These are phyloP conservation scores for Paulownia fortunei DNA, from an alignment of 257 asterid species.

Conservation along the genomic window DNA sequence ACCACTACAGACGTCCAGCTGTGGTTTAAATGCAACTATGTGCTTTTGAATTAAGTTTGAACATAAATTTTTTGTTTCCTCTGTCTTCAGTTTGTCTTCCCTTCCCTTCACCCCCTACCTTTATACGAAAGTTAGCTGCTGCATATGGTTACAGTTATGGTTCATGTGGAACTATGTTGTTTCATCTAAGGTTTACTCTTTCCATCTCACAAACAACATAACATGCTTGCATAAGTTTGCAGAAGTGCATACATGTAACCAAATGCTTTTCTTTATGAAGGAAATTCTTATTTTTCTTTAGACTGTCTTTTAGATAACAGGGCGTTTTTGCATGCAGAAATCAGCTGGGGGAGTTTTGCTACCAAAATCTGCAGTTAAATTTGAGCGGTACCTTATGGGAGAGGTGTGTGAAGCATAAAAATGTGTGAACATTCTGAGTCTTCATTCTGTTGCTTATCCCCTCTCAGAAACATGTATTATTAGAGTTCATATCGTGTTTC, in stretches of 20 bases:
- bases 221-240: background rate
- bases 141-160: background rate
- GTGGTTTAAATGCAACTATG: background rate
- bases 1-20: background rate
- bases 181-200: background rate
- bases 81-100: background rate
- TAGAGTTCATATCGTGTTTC: background rate
- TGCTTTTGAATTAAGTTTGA: background rate
- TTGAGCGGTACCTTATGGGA: slow-evolving; percentile 87
- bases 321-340: slow-evolving; percentile 55
- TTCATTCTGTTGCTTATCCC: background rate
- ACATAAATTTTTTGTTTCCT: background rate
- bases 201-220: background rate
- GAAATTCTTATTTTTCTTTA: background rate
- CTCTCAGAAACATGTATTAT: background rate
- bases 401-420: slow-evolving; percentile 60
- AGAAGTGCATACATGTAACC: background rate
- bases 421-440: background rate
- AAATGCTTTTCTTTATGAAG: background rate
- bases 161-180: background rate
- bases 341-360: slow-evolving; percentile 96
- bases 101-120: no score
- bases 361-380: slow-evolving; percentile 89
- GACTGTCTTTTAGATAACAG: slow-evolving; percentile 15
- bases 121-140: background rate